These are phyloP conservation scores for Colletotrichum salicis DNA, from an alignment of 2,329 filamentous ascomycete species.

Conservation along the genomic window DNA sequence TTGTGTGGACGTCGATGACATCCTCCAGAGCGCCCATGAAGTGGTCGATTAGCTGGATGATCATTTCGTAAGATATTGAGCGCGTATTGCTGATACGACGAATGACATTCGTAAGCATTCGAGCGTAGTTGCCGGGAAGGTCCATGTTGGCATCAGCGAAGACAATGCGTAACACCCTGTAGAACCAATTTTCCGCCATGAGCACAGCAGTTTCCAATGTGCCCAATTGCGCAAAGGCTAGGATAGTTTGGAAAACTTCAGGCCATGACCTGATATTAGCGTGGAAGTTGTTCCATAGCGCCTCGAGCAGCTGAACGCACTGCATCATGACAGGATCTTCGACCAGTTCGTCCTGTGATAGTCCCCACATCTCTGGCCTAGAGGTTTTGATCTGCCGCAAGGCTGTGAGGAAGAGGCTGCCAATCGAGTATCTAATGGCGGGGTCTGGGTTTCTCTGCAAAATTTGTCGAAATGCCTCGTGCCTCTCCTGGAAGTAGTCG, in stretches of 20 bases:
- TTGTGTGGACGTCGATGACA: constrained; percentile 44
- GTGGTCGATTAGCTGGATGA: constrained; percentile 61
- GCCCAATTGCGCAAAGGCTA: constrained; percentile 73
- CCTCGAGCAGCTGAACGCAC: constrained; percentile 53
- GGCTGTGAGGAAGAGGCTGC: constrained; percentile 62
- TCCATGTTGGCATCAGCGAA: constrained; percentile 66
- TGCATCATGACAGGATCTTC: constrained; percentile 23
- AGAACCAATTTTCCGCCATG: constrained; percentile 70
- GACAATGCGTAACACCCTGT: constrained; percentile 68
- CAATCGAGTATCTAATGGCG: constrained; percentile 63
- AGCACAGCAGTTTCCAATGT: constrained; percentile 66
- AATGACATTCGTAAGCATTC: constrained; percentile 62
- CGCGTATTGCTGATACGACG: constrained; percentile 59
- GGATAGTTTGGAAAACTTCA: constrained; percentile 78
- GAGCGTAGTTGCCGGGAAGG: constrained; percentile 64
- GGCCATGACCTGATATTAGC: constrained; percentile 74
- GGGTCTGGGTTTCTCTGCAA: constrained; percentile 70
- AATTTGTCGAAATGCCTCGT: constrained; percentile 70
- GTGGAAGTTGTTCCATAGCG: constrained; percentile 73
- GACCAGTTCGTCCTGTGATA: constrained; percentile 41
- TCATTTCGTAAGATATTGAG: constrained; percentile 63
- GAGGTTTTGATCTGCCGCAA: constrained; percentile 62
- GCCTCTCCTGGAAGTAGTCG: constrained; percentile 67
- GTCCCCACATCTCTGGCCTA: constrained; percentile 59
- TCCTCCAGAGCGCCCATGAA: constrained; percentile 57